Evolutionary conservation across 2,329 filamentous ascomycete genomes (phyloP).

Genomic region (Fusarium annulatum): DNA sequence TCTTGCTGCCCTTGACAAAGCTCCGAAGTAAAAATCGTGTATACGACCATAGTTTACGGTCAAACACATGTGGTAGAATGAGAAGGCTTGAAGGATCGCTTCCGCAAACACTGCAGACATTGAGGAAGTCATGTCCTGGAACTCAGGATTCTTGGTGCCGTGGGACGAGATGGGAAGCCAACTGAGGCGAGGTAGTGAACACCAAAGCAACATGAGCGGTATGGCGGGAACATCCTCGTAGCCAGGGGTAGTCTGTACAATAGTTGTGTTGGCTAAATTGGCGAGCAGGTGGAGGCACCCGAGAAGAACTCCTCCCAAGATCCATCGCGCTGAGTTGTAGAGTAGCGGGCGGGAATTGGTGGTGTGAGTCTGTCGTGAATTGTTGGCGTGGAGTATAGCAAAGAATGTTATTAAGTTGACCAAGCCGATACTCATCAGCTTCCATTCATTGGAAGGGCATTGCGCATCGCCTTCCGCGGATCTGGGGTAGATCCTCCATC

Average conservation of each 20-base stretch:
- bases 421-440: slow-evolving; percentile 1
- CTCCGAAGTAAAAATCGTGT: slow-evolving; percentile 4
- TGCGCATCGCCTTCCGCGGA: fast-evolving
- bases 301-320: not conserved
- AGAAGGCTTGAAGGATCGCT: not conserved
- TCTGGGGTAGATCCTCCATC: slow-evolving; percentile 1
- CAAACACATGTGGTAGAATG: slow-evolving; percentile 6
- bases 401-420: slow-evolving; percentile 1
- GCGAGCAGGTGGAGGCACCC: not conserved
- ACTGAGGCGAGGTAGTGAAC: slow-evolving; percentile 8
- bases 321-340: not conserved
- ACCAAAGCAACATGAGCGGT: slow-evolving; percentile 12
- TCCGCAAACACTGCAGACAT: slow-evolving; percentile 3
- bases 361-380: fast-evolving
- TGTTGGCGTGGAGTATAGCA: not conserved
- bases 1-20: not conserved
- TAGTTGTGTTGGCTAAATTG: not conserved
- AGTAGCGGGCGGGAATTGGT: fast-evolving
- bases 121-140: not conserved
- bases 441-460: not conserved
- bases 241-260: not conserved
- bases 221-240: not conserved
- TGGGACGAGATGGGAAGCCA: not conserved
- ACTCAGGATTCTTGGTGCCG: not conserved
- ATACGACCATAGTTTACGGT: not conserved